Evolutionary conservation across 306 rosid genomes (phyloP).

Genomic region (Fragaria iinumae): DNA sequence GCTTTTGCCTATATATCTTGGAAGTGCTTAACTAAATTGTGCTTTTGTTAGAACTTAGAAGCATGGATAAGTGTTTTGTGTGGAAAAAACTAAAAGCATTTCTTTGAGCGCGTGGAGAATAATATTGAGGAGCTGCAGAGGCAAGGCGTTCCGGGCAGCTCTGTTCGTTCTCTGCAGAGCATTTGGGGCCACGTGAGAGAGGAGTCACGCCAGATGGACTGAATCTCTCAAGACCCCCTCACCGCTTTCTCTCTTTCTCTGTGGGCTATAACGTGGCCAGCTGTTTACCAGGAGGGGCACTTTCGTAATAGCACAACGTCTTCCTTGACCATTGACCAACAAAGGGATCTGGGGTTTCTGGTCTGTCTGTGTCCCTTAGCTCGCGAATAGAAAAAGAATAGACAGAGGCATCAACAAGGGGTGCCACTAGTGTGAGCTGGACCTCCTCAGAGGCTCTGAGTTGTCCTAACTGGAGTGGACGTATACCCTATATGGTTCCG

Average conservation of each 20-base stretch:
- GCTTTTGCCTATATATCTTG: too few relatives aligned
- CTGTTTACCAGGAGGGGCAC: slow-evolving; percentile 30
- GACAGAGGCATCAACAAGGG: slow-evolving; percentile 27
- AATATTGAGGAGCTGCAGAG: not conserved
- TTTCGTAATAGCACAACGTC: not conserved
- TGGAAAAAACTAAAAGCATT: not conserved
- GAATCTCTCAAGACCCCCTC: not conserved
- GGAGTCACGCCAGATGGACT: slow-evolving; percentile 24
- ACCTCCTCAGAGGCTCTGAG: slow-evolving; percentile 20
- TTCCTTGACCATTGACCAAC: slow-evolving; percentile 23
- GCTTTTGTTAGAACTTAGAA: too few relatives aligned
- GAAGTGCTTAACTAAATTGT: too few relatives aligned
- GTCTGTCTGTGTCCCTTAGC: not conserved
- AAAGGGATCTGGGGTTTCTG: not conserved
- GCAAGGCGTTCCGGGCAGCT: not conserved
- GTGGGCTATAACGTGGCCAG: slow-evolving; percentile 51
- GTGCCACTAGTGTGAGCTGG: slow-evolving; percentile 32
- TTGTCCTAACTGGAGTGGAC: slow-evolving; percentile 19
- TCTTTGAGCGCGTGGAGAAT: not conserved
- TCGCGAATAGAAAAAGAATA: not conserved
- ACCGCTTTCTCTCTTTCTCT: slow-evolving; percentile 1
- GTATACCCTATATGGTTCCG: not conserved
- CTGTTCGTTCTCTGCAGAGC: not conserved
- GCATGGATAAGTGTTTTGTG: too few relatives aligned
- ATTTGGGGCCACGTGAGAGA: slow-evolving; percentile 24